Base-by-base conservation (phyloP, 2,329 filamentous ascomycete genomes). In the Aspergillus oerlinghausenensis region DNA sequence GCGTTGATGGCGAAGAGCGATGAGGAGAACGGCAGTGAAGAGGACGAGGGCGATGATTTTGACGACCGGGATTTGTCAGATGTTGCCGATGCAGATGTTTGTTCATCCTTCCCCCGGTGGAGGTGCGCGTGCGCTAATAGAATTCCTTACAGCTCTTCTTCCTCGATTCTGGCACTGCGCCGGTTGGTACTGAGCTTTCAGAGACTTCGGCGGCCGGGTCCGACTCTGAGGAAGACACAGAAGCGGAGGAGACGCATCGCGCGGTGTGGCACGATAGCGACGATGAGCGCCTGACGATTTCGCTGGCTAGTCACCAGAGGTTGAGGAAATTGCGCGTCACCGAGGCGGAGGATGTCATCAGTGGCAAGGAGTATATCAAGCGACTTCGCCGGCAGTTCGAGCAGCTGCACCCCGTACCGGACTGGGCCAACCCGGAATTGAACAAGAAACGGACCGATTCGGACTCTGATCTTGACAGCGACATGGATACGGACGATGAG, bases 191-290 rank as follows among this genome's bases (percentile, higher is more conserved):
- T 10, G 67, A 70, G 49, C 55, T 69, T 2, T 59, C 62, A n/a
- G 61, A 65, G 17, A 57, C 62, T 49, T 65, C 79, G 60, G 71
- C 75, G 62, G 70, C 71, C 50, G 70, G 75, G 55, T 71, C 73
- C 49, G 70, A 73, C 21, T 68, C 71, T 3, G 73, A 74, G 43
- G 70, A 70, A 2, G 69, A 71, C 4, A 73, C 75, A 38, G 70
- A 70, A 4, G 64, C 68, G 6, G 61, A 67, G 7, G 61, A 67
- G 29, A 54, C 60, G 42, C 57, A 62, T n/a, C 69, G 67, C 10
- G 74, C 76, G 1, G 73, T 78, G 23, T 99, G 94, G 94, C 86
- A 92, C 64, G 94, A 99, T 71, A 97, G 92, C 73, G 94, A 99
- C 67, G 94, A 99, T 69, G 94, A 97, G 69, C 84, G 90, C 54